A percentile compares a stretch with the other conserved stretches of the same genome.
These are phyloP conservation scores for Acanthamoeba lugdunensis DNA, from an alignment of 208 protist species.

Conservation along the genomic window DNA sequence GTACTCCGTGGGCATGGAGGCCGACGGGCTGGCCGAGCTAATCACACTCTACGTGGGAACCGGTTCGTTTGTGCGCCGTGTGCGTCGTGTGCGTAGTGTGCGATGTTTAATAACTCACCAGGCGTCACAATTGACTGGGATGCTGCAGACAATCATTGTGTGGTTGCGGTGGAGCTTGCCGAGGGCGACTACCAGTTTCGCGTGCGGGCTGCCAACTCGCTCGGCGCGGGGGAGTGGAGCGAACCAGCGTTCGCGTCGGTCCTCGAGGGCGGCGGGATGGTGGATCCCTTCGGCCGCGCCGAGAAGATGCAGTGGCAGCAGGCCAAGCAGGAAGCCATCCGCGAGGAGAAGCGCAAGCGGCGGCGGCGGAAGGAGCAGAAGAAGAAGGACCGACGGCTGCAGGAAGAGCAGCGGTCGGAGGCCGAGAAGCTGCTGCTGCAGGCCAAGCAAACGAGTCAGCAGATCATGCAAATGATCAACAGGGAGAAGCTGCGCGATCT, in stretches of 20 bases:
- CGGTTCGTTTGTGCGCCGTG: neutral
- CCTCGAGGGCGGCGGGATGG: neutral
- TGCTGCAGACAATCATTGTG: neutral
- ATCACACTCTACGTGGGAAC: neutral
- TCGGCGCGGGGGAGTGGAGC: neutral
- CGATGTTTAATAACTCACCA: too few species aligned
- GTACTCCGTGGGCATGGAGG: neutral
- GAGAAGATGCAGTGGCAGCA: conserved; percentile 2
- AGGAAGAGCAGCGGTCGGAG: neutral
- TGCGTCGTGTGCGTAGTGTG: too few species aligned
- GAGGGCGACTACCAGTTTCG: conserved; percentile 13
- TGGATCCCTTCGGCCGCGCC: neutral
- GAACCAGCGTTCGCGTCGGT: neutral
- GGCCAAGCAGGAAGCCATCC: neutral
- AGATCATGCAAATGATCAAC: neutral
- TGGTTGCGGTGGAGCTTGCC: neutral
- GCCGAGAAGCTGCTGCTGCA: conserved; percentile 8
- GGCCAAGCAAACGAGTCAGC: neutral
- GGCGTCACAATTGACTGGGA: too few species aligned
- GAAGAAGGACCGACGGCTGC: neutral
- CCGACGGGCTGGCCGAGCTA: neutral
- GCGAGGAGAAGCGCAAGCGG: conserved; percentile 5
- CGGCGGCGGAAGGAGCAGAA: neutral
- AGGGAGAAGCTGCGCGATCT: neutral
- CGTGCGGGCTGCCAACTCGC: neutral